Evolutionary conservation across 2,329 filamentous ascomycete species (phyloP).

Genomic region (Neonectria sp.): DNA sequence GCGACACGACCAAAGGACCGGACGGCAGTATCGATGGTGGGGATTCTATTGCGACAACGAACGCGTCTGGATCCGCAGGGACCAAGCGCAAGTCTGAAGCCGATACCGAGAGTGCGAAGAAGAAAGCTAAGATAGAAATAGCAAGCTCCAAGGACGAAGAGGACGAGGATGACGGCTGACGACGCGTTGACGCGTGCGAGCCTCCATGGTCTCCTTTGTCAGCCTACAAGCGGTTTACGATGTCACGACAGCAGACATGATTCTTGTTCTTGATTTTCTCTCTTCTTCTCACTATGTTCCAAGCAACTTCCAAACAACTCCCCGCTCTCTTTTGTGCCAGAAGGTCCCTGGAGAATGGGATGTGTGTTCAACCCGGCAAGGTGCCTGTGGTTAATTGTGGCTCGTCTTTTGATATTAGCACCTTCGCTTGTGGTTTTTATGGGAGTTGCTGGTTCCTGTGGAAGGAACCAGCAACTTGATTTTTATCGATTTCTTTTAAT

Average conservation of each 20-base stretch:
- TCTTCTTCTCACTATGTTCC: slow-evolving; percentile 24
- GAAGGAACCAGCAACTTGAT: slow-evolving; percentile 5
- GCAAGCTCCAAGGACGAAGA: slow-evolving; percentile 56
- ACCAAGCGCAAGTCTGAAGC: slow-evolving; percentile 75
- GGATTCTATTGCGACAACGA: slow-evolving; percentile 43
- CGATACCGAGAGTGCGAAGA: slow-evolving; percentile 63
- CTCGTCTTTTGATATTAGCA: slow-evolving; percentile 32
- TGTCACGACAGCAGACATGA: slow-evolving; percentile 53
- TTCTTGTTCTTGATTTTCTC: slow-evolving; percentile 41
- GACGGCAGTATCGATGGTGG: slow-evolving; percentile 51
- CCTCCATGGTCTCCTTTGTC: slow-evolving; percentile 48
- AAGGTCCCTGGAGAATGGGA: slow-evolving; percentile 24
- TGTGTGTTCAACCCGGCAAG: slow-evolving; percentile 7
- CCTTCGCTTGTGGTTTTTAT: slow-evolving; percentile 36
- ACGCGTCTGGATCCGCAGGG: slow-evolving; percentile 54
- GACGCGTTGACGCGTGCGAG: slow-evolving; percentile 28
- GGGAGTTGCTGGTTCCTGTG: slow-evolving; percentile 8
- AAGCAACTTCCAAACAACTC: slow-evolving; percentile 9
- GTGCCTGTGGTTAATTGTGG: slow-evolving; percentile 31
- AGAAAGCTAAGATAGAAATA: slow-evolving; percentile 70
- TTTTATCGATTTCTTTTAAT: slow-evolving; percentile 49
- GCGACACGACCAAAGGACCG: slow-evolving; percentile 66
- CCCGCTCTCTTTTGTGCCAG: slow-evolving; percentile 16
- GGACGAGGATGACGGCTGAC: slow-evolving; percentile 62
- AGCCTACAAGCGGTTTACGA: slow-evolving; percentile 53